A percentile compares a stretch with the other conserved stretches of the same genome.
Evolutionary conservation across 1,284 basidiomycete genomes (phyloP).

Genomic region (Papiliotrema fonsecae): DNA sequence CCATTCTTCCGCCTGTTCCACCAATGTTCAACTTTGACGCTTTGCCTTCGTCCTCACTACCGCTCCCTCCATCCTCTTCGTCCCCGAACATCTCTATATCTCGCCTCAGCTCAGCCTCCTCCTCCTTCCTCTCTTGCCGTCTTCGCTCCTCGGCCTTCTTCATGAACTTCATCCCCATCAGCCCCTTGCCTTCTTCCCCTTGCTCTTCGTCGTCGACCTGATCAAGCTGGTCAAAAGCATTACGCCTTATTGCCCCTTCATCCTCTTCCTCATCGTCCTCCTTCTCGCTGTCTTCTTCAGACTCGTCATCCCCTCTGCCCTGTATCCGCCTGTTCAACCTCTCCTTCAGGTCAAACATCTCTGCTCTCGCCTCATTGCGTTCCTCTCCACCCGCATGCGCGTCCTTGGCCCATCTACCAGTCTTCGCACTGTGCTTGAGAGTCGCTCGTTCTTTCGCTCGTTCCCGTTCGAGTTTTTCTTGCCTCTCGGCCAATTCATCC

Average conservation of each 20-base stretch:
- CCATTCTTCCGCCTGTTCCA: conserved; percentile 51
- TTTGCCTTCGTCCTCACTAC: conserved; percentile 49
- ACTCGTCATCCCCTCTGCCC: conserved; percentile 49
- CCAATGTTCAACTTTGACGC: conserved; percentile 41
- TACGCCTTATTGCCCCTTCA: conserved; percentile 58
- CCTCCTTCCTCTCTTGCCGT: conserved; percentile 56
- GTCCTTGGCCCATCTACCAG: conserved; percentile 58
- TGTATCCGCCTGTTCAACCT: conserved; percentile 71
- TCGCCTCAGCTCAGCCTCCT: conserved; percentile 64
- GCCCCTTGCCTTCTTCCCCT: conserved; percentile 54
- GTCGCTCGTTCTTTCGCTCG: conserved; percentile 81
- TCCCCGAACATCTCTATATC: conserved; percentile 56
- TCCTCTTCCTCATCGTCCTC: conserved; percentile 43
- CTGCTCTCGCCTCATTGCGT: conserved; percentile 34
- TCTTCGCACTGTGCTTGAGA: conserved; percentile 63
- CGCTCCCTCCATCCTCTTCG: conserved; percentile 44
- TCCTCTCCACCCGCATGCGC: conserved; percentile 32
- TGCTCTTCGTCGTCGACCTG: conserved; percentile 46
- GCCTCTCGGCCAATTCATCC: conserved; percentile 56
- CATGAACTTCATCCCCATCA: conserved; percentile 96
- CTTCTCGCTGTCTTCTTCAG: conserved; percentile 50
- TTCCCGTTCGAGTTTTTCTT: conserved; percentile 68
- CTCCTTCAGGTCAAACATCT: conserved; percentile 66
- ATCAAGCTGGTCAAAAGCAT: conserved; percentile 69
- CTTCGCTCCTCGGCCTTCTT: conserved; percentile 73